Percentiles rank a stretch among this genome's conserved stretches.
These are phyloP conservation scores for Leccinum subgranulosum DNA, from an alignment of 768 basidiomycete genomes.

Conservation along the genomic window DNA sequence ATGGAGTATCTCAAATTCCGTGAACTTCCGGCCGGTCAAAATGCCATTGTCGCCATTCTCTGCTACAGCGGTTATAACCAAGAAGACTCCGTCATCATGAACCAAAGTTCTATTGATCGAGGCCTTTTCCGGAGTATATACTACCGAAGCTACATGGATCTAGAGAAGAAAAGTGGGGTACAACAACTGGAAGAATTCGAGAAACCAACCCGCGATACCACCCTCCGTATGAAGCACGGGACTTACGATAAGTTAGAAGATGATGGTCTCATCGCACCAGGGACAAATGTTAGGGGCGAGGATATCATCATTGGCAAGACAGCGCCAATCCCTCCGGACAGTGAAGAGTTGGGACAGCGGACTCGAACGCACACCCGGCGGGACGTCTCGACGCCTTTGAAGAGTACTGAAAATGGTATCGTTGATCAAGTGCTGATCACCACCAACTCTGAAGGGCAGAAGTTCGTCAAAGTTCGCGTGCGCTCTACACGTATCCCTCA, in stretches of 20 bases:
- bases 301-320: constrained; percentile 99
- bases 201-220: constrained; percentile 90
- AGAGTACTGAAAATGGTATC: constrained; percentile 96
- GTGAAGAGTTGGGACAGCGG: constrained; percentile 94
- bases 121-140: constrained; percentile 98
- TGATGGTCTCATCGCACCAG: constrained; percentile 94
- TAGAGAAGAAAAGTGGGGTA: constrained; percentile 94
- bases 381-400: constrained; percentile 96
- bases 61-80: constrained; percentile 99
- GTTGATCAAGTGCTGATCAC: constrained; percentile 97
- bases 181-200: constrained; percentile 95
- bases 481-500: constrained; percentile 96
- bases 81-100: constrained; percentile 99
- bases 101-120: constrained; percentile 97
- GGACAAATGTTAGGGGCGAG: constrained; percentile 91
- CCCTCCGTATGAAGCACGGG: constrained; percentile 95
- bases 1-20: constrained; percentile 99
- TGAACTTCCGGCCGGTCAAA: constrained; percentile 98
- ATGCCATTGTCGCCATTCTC: constrained; percentile 96
- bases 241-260: constrained; percentile 98
- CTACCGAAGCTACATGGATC: constrained; percentile 97
- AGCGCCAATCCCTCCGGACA: constrained; percentile 93
- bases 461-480: constrained; percentile 97
- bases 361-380: constrained; percentile 91
- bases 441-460: constrained; percentile 92